A percentile compares a stretch with the other conserved stretches of the same genome.
Conservation (phyloP, 208 protist species). For the Vickermania ingenoplastis region DNA sequence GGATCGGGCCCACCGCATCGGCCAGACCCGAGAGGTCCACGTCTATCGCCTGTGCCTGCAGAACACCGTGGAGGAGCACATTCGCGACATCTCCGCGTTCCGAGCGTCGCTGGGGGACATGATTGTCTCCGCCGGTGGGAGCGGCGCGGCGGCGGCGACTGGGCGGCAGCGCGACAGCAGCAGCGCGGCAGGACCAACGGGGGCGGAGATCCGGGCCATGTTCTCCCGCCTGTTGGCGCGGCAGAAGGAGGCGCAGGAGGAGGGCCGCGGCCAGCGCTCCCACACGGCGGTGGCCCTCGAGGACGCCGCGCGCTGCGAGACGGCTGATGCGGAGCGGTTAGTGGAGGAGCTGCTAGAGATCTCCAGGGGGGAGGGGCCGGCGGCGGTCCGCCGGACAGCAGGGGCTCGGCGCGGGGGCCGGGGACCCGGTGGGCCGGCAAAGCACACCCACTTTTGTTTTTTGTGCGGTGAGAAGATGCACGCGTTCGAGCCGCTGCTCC, state of each 20-base stretch:
- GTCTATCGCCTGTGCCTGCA: conserved; percentile 93
- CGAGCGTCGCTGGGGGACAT: conserved; percentile 93
- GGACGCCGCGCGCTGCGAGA: too few species aligned
- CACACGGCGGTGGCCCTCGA: neutral
- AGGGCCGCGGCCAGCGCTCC: neutral
- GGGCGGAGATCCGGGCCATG: conserved; percentile 44
- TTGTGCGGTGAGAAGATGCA: conserved; percentile 70
- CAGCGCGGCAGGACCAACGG: conserved; percentile 11
- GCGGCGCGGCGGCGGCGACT: conserved; percentile 1
- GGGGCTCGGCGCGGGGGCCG: too few species aligned
- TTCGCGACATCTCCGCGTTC: conserved; percentile 84
- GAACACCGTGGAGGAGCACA: conserved; percentile 93
- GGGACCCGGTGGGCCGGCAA: too few species aligned
- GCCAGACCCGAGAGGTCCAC: conserved; percentile 90
- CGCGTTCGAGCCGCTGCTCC: conserved; percentile 68
- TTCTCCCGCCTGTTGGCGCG: conserved; percentile 20
- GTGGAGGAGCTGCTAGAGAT: conserved; percentile 38
- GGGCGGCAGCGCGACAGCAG: conserved; percentile 1
- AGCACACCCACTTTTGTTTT: conserved; percentile 51
- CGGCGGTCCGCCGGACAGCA: neutral
- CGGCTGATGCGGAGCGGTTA: too few species aligned
- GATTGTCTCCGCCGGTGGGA: conserved; percentile 66
- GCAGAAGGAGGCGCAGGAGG: conserved; percentile 4
- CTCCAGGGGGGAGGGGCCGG: conserved; percentile 2
- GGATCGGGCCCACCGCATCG: conserved; percentile 93